Percentiles rank a stretch among this genome's conserved stretches.
phyloP scores from a whole-genome alignment of 306 rosid species.

The Trifolium subterraneum region DNA sequence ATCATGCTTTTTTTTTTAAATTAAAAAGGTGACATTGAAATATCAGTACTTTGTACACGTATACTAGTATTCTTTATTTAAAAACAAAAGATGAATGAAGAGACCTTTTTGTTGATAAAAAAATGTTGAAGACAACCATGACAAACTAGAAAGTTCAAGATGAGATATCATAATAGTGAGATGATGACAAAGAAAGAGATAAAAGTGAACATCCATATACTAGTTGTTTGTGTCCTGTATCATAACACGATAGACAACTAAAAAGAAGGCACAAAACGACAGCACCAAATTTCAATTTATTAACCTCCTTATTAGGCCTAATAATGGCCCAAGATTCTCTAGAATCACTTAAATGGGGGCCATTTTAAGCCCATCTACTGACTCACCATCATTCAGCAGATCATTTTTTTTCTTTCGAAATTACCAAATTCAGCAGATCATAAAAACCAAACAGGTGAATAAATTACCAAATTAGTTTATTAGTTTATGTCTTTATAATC shows the following conservation, averaged over 20 bases:
- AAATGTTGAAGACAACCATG: neutral
- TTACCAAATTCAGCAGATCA: neutral
- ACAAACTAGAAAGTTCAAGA: neutral
- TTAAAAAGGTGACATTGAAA: neutral
- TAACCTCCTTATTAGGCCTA: neutral
- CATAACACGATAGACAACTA: neutral
- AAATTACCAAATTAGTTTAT: too few species aligned
- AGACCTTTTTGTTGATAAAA: neutral
- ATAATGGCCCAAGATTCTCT: neutral
- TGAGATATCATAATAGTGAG: neutral
- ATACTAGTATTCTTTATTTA: neutral
- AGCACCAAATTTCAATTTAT: neutral
- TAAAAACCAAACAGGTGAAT: neutral
- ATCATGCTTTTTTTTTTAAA: too few species aligned
- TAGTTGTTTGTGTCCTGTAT: neutral
- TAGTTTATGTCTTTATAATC: too few species aligned
- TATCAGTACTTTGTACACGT: neutral
- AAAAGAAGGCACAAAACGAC: neutral
- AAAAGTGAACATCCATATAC: neutral
- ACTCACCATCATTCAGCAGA: neutral
- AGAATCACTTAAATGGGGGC: neutral
- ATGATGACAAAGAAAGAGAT: conserved; percentile 8
- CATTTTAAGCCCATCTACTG: neutral
- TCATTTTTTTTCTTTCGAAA: too few species aligned
- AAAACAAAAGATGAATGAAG: neutral